Conservation (phyloP, 148 eudicot genomes). For the Vaccinium macrocarpon region DNA sequence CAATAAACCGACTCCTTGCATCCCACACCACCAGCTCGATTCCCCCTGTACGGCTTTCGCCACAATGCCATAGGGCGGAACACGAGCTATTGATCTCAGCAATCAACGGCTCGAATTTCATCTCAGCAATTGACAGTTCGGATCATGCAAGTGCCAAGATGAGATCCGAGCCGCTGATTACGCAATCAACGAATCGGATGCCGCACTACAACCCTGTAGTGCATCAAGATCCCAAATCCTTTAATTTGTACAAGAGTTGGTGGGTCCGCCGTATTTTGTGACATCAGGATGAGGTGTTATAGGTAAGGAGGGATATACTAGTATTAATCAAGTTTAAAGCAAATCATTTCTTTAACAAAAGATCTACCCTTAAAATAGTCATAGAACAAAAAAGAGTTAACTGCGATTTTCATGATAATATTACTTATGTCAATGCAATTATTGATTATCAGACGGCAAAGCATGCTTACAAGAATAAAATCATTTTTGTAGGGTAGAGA, state of each 20-base stretch:
- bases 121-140: no score
- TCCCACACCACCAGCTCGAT: no score
- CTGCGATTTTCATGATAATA: background rate
- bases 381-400: conserved; percentile 6
- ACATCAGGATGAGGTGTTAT: conserved; percentile 19
- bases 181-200: no score
- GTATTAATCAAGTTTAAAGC: background rate
- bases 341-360: background rate
- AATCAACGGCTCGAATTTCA: no score
- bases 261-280: background rate
- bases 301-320: background rate
- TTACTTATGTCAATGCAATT: background rate
- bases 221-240: no score
- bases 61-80: no score
- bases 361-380: background rate
- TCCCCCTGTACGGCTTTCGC: no score
- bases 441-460: background rate
- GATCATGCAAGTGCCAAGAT: no score
- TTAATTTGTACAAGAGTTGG: background rate
- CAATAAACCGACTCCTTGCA: no score
- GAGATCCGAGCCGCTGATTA: no score
- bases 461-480: conserved; percentile 28
- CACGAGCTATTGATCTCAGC: no score
- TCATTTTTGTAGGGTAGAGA: conserved; percentile 27
- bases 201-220: no score